A percentile compares a stretch with the other conserved stretches of the same genome.
Conservation (phyloP, 305 asterid genomes). For the Solanum hybrid region DNA sequence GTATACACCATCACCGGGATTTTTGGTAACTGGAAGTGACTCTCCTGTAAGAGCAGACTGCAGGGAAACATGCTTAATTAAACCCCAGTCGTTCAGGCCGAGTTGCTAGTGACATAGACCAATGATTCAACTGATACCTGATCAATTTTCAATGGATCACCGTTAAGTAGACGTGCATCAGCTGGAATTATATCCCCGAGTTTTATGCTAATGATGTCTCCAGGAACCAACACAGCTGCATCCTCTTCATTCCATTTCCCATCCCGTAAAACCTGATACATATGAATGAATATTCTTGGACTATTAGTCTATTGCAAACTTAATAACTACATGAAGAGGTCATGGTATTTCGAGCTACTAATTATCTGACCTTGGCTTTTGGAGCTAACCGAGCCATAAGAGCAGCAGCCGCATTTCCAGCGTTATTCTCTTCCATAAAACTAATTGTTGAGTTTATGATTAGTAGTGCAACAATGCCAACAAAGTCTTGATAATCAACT, state of each 20-base stretch:
- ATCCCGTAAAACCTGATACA: constrained; percentile 43
- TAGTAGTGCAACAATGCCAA: constrained; percentile 42
- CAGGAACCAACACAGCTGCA: constrained; percentile 57
- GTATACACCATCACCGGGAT: constrained; percentile 44
- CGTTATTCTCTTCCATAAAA: constrained; percentile 56
- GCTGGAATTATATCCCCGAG: constrained; percentile 73
- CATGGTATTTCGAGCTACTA: neutral
- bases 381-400: constrained; percentile 69
- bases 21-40: constrained; percentile 52
- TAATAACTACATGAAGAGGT: neutral
- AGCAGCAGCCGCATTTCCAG: constrained; percentile 66
- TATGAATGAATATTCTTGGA: neutral
- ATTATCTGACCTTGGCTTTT: constrained; percentile 43
- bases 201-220: constrained; percentile 49
- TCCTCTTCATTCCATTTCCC: constrained; percentile 61
- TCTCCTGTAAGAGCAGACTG: constrained; percentile 68
- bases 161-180: constrained; percentile 60
- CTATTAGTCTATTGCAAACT: neutral
- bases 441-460: constrained; percentile 51
- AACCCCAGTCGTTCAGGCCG: neutral
- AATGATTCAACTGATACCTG: constrained; percentile 24
- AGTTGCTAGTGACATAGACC: neutral
- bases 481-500: constrained; percentile 41
- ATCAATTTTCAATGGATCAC: constrained; percentile 65
- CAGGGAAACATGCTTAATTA: neutral